Conservation (phyloP, 257 asterid species). For the Jacaranda mimosifolia region DNA sequence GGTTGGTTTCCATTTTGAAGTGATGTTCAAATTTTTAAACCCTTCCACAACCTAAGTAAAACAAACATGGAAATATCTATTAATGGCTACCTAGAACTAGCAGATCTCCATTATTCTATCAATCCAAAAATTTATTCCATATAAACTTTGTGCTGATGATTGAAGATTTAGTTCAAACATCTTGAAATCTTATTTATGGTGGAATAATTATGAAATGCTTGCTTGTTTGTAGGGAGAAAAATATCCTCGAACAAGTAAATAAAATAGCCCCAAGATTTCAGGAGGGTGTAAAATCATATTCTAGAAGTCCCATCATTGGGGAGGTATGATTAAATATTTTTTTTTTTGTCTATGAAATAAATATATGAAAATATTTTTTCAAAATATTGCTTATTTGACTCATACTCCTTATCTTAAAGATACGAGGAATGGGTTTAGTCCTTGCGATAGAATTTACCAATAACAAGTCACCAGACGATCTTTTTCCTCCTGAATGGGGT, state of each 20-base stretch:
- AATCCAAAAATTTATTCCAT: too few species aligned
- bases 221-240: constrained; percentile 68
- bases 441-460: constrained; percentile 83
- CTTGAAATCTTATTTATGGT: constrained; percentile 1
- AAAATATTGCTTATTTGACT: neutral
- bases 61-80: neutral
- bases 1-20: neutral
- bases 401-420: constrained; percentile 53
- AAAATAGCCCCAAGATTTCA: constrained; percentile 87
- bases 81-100: neutral
- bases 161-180: neutral
- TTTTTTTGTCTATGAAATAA: neutral
- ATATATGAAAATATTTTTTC: neutral
- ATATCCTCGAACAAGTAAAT: constrained; percentile 74
- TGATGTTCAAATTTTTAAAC: neutral
- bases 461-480: constrained; percentile 91
- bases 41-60: neutral
- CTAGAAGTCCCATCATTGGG: constrained; percentile 87
- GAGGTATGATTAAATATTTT: constrained; percentile 61
- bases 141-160: neutral
- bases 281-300: constrained; percentile 81
- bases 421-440: constrained; percentile 93
- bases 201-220: neutral
- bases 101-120: too few species aligned
- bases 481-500: constrained; percentile 98